Base-by-base conservation (phyloP, 768 basidiomycete genomes). In the Trametes cinnabarina region DNA sequence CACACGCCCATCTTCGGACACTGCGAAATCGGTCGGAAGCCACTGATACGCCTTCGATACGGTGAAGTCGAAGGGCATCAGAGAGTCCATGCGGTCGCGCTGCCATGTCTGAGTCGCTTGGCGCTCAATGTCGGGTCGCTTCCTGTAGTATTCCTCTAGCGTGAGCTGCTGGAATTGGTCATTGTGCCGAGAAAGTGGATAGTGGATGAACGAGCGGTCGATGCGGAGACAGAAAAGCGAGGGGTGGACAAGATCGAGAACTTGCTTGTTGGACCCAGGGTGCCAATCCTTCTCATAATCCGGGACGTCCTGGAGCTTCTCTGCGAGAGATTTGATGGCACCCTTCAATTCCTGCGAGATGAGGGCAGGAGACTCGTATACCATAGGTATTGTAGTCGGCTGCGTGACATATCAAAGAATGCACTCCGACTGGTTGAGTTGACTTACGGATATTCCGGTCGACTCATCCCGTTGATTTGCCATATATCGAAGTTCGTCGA, bases 161-260 rank as follows among this genome's bases (percentile, higher is more conserved):
- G 43, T 46, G 6, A 51, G 47, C 6, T 10, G 25, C 4, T n/a
- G 23, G 15, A 48, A 4, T 2, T 35, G 35, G 40, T 44, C 49
- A 6, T 28, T 15, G 15, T 49, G 37, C 4, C 40, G 56, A 0
- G 52, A 14, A 15, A n/a, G 23, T 3, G 37, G 51, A 23, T 46
- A 30, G 32, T n/a, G 12, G 3, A 49, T 30, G 40, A 50, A 51
- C 9, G 34, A 62, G 53, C 23, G 44, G 26, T 56, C 53, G 42
- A 58, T 47, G 23, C 52, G 46, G 4, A 79, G 57, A 32, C 72
- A 72, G 60, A 71, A 80, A 0, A 79, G 69, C 1, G 78, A 76
- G 34, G 79, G 79, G 49, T 81, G 76, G 0, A 80, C 74, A 22
- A 80, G 68, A 55, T 80, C 77, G 39, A 77, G 73, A 0, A 80